Base-by-base conservation (phyloP, 2,329 filamentous ascomycete genomes). In the Nemania serpens region DNA sequence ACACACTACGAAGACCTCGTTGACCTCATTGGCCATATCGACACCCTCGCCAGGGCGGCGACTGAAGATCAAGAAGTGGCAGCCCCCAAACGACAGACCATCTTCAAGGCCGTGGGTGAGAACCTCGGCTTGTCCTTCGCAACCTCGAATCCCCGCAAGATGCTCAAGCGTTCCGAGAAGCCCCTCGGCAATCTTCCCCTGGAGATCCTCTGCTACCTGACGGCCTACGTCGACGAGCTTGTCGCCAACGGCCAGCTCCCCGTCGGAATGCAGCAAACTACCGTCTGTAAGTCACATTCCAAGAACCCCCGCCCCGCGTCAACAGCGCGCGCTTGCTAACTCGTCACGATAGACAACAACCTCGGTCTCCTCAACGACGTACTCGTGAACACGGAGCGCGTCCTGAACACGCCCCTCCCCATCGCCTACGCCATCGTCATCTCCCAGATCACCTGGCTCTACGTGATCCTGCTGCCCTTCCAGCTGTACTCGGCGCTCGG, bases 371-470 rank as follows among this genome's bases (percentile, higher is more conserved):
- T 96, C 55, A 91, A 90, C 71, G 91, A 96, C 66, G 84, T 88
- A 58, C 79, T 92, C 67, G 85, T 85, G 15, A 87, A 88, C 60
- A 87, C 87, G 49, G 91, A 95, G 71, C 88, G 91, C 64, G 88
- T 96, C 18, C 84, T 94, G 34, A 90, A 89, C 74, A 96, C 91
- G 0, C 91, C 91, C 1, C 83, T 96, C 0, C 91, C 91, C 2
- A 84, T 92, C 58, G 91, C 91, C 48, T 96, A 96, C 79, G 87
- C 85, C 66, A 95, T 96, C 69, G 86, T 91, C 69, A 93, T 95
- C 73, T 87, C 88, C 18, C 91, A 96, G 74, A 94, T 95, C 71
- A 91, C 91, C 34, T 93, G 90, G 86, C 84, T 93, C 53, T 96
- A 95, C 76, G 87, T 95, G 55, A 77, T 92, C 68, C 82, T 91